Evolutionary conservation across 352 stramenopile species (phyloP), one percentile per base, ranked within the genome.

Genomic region (Globisporangium heterothallicum): DNA sequence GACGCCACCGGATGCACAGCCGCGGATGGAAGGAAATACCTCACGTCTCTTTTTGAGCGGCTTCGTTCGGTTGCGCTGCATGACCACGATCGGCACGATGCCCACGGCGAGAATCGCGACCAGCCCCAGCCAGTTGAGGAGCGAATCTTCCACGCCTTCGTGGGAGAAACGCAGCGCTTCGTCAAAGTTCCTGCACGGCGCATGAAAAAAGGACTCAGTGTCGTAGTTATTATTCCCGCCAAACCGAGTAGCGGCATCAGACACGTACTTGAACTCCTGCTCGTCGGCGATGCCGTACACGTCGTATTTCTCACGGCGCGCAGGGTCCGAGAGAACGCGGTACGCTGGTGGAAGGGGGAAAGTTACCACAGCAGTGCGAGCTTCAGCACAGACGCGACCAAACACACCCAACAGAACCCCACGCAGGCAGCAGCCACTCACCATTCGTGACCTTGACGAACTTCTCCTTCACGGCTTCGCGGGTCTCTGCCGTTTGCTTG

Each of bases 361-460:
- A 21, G 7, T 35, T 27, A 26, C n/a, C n/a, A n/a, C n/a, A n/a
- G n/a, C n/a, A n/a, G n/a, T n/a, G n/a, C n/a, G 14, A 56, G 26
- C 18, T 40, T n/a, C n/a, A n/a, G 13, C 34, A 26, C 14, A 29
- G 22, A 4, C 7, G 43, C 29, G 46, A 19, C n/a, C n/a, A 44
- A 34, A 51, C 24, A 29, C 25, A 42, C 19, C n/a, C 25, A 35
- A 14, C 6, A n/a, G 42, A 25, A 1, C 30, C 41, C 6, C 22
- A 43, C 8, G 6, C n/a, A n/a, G n/a, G n/a, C n/a, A n/a, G n/a
- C n/a, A 38, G 32, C 32, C 10, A 13, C 45, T 8, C 51, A 88
- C 77, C 78, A 55, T 89, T 89, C 46, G 74, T 72, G 66, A 89
- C 86, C 70, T 89, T 84, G 56, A 89, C 66, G 42, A 89, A 89